These are phyloP conservation scores for Fraxinus latifolia DNA, from an alignment of 305 asterid genomes.

Conservation along the genomic window DNA sequence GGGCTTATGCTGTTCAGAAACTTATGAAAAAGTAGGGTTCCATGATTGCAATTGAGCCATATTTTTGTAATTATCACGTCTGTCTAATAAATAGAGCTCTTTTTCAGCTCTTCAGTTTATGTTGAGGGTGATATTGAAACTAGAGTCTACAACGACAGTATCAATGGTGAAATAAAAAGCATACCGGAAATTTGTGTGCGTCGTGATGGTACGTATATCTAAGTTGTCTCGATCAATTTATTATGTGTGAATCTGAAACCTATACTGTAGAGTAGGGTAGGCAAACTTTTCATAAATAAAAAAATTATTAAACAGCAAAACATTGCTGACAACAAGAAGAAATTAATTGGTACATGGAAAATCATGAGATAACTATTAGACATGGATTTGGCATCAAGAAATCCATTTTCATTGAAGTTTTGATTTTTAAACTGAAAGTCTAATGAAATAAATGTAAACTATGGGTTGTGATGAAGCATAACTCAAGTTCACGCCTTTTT, in stretches of 20 bases:
- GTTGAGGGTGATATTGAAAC: constrained; percentile 96
- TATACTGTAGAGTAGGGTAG: neutral
- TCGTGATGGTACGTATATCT: constrained; percentile 64
- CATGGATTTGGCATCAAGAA: neutral
- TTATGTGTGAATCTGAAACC: neutral
- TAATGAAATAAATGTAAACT: neutral
- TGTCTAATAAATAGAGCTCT: constrained; percentile 29
- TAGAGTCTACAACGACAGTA: constrained; percentile 88
- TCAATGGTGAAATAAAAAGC: constrained; percentile 79
- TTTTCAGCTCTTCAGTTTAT: constrained; percentile 85
- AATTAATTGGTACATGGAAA: neutral
- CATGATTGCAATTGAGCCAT: neutral
- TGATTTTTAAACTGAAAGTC: neutral
- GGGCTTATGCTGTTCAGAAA: constrained; percentile 81
- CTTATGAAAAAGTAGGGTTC: constrained; percentile 64
- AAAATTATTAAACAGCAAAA: neutral
- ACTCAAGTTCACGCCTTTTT: neutral
- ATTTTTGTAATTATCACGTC: constrained; percentile 7
- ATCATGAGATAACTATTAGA: neutral
- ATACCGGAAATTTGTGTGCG: constrained; percentile 94
- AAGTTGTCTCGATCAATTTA: neutral
- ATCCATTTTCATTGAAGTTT: neutral
- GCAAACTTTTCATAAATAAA: neutral
- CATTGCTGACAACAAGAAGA: neutral
- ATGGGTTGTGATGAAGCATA: neutral